phyloP scores from a whole-genome alignment of 2,329 filamentous ascomycete species.

The Sarocladiaceae sp. region DNA sequence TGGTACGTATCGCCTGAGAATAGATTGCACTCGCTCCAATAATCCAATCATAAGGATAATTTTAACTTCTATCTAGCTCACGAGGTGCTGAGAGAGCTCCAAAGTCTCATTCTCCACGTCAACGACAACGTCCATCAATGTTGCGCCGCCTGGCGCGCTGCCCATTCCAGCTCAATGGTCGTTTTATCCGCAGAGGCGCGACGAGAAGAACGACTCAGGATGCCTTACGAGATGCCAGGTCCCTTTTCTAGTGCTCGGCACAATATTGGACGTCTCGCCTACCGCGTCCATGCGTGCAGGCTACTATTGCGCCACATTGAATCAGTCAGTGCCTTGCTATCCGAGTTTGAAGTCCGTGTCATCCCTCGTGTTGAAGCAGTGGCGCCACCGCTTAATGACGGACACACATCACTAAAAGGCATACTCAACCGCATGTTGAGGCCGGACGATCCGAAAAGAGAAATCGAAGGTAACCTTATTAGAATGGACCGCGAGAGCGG shows the following conservation, averaged over 20 bases:
- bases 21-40: no score
- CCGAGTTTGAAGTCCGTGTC: slow-evolving; percentile 20
- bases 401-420: slow-evolving; percentile 6
- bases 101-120: not conserved
- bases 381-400: slow-evolving; percentile 15
- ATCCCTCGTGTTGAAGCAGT: slow-evolving; percentile 15
- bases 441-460: not conserved
- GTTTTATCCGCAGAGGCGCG: slow-evolving; percentile 13
- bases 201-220: not conserved
- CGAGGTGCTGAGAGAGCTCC: not conserved
- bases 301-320: slow-evolving; percentile 30
- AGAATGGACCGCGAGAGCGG: not conserved
- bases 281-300: slow-evolving; percentile 33
- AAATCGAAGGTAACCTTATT: not conserved
- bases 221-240: not conserved
- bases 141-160: not conserved
- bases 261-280: slow-evolving; percentile 39
- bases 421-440: slow-evolving; percentile 10
- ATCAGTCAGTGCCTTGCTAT: slow-evolving; percentile 26
- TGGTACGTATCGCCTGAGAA: not conserved
- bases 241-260: slow-evolving; percentile 30
- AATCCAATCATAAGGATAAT: no score
- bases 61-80: not conserved
- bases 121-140: not conserved
- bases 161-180: not conserved